Base-by-base conservation (phyloP, 495 filamentous ascomycete genomes). In the Tuber microsphaerosporum region DNA sequence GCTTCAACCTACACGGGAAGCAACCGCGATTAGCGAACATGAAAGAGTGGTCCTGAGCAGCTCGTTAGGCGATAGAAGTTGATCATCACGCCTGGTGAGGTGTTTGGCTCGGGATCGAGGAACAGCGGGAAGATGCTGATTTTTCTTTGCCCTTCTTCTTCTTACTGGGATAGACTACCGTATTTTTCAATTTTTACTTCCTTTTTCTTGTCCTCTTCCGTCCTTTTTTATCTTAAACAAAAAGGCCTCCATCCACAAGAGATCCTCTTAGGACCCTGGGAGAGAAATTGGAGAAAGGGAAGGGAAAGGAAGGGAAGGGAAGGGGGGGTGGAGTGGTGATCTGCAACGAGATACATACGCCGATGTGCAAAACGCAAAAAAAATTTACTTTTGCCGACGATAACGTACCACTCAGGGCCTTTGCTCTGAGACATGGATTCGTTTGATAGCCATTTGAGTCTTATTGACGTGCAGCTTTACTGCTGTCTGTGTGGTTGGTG, bases 21-120 rank as follows among this genome's bases (percentile, higher is more conserved):
- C 76, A 79, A 79, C 77, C 77, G 77, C 77, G 77, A 79, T 79
- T 79, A 79, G 77, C 77, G 77, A 79, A 71, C 34, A 31, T 51
- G 46, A 79, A 73, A 76, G 42, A 65, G 56, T 31, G 42, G 70
- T 51, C 56, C 72, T 74, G 44, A 77, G 70, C 45, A 75, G 73
- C 75, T 56, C 68, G 73, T 51, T 79, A 79, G 75, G 77, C 77
- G 77, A 79, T 73, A 41, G 65, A 26, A 71, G 75, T 75, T 79
- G 76, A 75, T 79, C 76, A 65, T 73, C 72, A 48, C 69, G 51
- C 42, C 74, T 77, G 72, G 72, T 77, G 77, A 79, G 77, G 76
- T 75, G 75, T 74, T 74, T 72, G 73, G 75, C 70, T 79, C 68
- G 69, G 75, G 73, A 79, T 75, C 77, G 74, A 70, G 72, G 77